Percentiles rank a stretch among this genome's conserved stretches.
phyloP scores from a whole-genome alignment of 129 eudicot genomes.

The Flaveria bidentis region DNA sequence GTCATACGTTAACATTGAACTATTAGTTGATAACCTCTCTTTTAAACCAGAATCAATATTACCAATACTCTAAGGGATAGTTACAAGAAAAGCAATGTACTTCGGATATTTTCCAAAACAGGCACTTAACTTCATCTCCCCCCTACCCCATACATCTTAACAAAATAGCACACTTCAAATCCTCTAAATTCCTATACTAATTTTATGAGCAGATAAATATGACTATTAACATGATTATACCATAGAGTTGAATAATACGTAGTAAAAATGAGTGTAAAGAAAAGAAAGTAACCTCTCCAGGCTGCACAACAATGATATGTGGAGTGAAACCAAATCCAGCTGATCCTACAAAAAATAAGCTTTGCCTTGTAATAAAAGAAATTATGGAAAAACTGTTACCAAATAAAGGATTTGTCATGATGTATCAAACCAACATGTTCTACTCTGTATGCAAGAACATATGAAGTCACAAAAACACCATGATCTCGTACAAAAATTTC shows the following conservation, averaged over 20 bases:
- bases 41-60: not conserved
- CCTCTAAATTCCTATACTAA: not conserved
- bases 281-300: slow-evolving; percentile 71
- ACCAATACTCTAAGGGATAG: not conserved
- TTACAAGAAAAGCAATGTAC: not conserved
- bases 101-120: no score
- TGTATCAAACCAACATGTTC: not conserved
- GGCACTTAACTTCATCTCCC: no score
- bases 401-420: not conserved
- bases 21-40: no score
- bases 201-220: not conserved
- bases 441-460: not conserved
- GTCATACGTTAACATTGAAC: not conserved
- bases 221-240: not conserved
- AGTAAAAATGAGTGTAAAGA: slow-evolving; percentile 6
- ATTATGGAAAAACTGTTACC: not conserved
- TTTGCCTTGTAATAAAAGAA: not conserved
- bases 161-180: not conserved
- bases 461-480: slow-evolving; percentile 20
- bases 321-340: slow-evolving; percentile 81
- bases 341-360: slow-evolving; percentile 57
- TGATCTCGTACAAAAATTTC: not conserved
- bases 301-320: slow-evolving; percentile 69
- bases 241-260: not conserved
- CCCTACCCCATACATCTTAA: no score